These are phyloP conservation scores for Corchorus capsularis DNA, from an alignment of 345 rosid species.

Conservation along the genomic window DNA sequence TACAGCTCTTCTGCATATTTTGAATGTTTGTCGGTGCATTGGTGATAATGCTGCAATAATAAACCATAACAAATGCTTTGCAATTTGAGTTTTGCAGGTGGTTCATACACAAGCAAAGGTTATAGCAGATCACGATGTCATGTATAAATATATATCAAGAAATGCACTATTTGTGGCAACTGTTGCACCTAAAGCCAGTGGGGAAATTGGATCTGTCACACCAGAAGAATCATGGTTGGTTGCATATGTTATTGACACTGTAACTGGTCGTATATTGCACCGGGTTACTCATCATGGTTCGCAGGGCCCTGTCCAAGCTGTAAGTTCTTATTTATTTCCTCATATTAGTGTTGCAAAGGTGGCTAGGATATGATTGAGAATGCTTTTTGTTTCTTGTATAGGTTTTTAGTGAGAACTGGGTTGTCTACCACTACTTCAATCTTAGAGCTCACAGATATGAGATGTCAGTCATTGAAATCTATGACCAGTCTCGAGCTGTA, in stretches of 20 bases:
- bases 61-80: neutral
- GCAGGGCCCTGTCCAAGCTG: constrained; percentile 94
- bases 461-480: constrained; percentile 92
- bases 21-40: constrained; percentile 5
- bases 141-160: constrained; percentile 88
- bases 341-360: constrained; percentile 13
- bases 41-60: neutral
- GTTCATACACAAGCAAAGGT: constrained; percentile 98
- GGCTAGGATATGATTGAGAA: constrained; percentile 25
- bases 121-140: constrained; percentile 79
- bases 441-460: constrained; percentile 96
- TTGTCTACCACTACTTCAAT: constrained; percentile 96
- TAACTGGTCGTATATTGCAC: constrained; percentile 90
- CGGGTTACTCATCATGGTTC: constrained; percentile 93
- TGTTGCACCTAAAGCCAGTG: constrained; percentile 84
- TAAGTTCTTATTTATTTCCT: constrained; percentile 40
- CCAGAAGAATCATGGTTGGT: constrained; percentile 89
- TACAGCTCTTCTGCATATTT: neutral
- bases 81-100: constrained; percentile 52
- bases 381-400: constrained; percentile 41
- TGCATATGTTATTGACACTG: constrained; percentile 83
- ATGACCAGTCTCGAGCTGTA: constrained; percentile 99
- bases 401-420: constrained; percentile 99
- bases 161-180: constrained; percentile 91
- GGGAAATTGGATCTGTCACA: constrained; percentile 79